phyloP scores from a whole-genome alignment of 371 early-diverging fungal species.

The Mortierella sp. region DNA sequence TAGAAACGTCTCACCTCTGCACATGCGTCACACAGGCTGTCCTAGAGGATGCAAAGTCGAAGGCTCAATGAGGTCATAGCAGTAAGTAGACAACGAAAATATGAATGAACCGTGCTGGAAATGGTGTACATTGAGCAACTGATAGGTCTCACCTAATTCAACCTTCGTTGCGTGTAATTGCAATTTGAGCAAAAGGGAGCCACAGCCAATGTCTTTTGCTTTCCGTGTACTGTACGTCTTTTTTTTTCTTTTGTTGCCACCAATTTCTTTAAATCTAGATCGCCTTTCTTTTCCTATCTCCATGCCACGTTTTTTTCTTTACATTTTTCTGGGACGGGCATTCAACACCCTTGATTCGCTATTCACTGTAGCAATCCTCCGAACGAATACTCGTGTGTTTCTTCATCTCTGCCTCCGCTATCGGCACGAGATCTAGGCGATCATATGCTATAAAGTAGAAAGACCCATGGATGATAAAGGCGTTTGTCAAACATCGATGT shows the following conservation, averaged over 20 bases:
- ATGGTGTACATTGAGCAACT: neutral
- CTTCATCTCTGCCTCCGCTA: too few relatives aligned
- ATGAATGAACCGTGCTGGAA: neutral
- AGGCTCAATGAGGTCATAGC: neutral
- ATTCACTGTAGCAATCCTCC: too few relatives aligned
- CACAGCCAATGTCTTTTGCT: neutral
- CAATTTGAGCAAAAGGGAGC: neutral
- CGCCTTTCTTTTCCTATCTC: neutral
- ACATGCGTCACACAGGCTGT: neutral
- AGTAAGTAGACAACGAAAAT: neutral
- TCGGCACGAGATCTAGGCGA: too few relatives aligned
- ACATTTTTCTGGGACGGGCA: too few relatives aligned
- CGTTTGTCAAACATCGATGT: too few relatives aligned
- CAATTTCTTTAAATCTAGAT: neutral
- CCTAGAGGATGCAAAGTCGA: neutral
- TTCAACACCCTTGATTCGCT: too few relatives aligned
- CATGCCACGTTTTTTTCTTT: too few relatives aligned
- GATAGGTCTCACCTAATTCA: too few relatives aligned
- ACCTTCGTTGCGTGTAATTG: neutral
- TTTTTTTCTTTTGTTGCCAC: neutral
- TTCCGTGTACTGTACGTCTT: too few relatives aligned
- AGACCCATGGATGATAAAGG: too few relatives aligned
- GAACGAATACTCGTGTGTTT: too few relatives aligned
- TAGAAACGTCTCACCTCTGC: neutral
- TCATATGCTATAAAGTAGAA: too few relatives aligned